A percentile compares a stretch with the other conserved stretches of the same genome.
phyloP scores from a whole-genome alignment of 2,329 filamentous ascomycete species.

The Periconia sp. region DNA sequence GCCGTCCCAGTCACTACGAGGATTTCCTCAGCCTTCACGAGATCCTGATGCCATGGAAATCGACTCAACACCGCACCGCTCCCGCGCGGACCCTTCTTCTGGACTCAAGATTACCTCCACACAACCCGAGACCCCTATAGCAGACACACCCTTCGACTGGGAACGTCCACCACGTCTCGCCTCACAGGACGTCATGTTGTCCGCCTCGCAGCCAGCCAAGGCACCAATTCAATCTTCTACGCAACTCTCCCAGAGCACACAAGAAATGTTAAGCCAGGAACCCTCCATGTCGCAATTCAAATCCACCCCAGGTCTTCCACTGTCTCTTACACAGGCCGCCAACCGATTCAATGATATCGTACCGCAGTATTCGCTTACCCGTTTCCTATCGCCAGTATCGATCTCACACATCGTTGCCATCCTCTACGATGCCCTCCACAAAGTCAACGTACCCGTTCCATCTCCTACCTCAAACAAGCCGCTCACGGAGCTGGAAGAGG shows the following conservation, averaged over 20 bases:
- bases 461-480: constrained; percentile 24
- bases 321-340: constrained; percentile 86
- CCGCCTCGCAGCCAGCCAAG: constrained; percentile 32
- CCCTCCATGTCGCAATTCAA: constrained; percentile 85
- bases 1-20: constrained; percentile 55
- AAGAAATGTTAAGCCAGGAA: constrained; percentile 75
- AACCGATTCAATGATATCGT: constrained; percentile 89
- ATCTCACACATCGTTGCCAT: constrained; percentile 75
- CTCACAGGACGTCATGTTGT: constrained; percentile 38
- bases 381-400: constrained; percentile 86
- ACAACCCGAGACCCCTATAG: constrained; percentile 77
- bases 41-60: constrained; percentile 68
- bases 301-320: constrained; percentile 72
- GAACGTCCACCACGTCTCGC: constrained; percentile 65
- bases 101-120: constrained; percentile 69
- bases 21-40: constrained; percentile 44
- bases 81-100: constrained; percentile 31
- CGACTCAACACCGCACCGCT: constrained; percentile 51
- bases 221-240: constrained; percentile 23
- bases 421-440: constrained; percentile 78
- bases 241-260: constrained; percentile 39
- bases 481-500: constrained; percentile 20
- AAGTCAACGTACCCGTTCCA: constrained; percentile 77
- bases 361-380: constrained; percentile 80
- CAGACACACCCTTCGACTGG: constrained; percentile 82